phyloP scores from a whole-genome alignment of 768 basidiomycete species.

The Gloeophyllum trabeum region DNA sequence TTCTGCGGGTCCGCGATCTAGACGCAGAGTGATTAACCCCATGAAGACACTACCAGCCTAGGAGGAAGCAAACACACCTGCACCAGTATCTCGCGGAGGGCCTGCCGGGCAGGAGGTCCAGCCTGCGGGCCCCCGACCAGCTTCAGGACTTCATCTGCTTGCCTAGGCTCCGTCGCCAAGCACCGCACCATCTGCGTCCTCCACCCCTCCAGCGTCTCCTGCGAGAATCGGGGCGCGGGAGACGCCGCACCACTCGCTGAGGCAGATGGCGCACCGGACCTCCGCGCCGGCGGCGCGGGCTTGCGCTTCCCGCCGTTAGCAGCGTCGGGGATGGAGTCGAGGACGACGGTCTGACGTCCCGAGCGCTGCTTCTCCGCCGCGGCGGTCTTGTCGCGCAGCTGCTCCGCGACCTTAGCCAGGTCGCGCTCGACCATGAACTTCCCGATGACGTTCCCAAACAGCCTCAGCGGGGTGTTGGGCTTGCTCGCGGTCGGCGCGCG shows the following conservation, averaged over 20 bases:
- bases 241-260: slow-evolving; percentile 12
- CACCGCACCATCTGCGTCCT: slow-evolving; percentile 39
- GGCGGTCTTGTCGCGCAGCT: slow-evolving; percentile 24
- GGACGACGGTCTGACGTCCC: slow-evolving; percentile 35
- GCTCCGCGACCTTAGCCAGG: slow-evolving; percentile 31
- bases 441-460: slow-evolving; percentile 64
- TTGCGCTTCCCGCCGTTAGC: slow-evolving; percentile 26
- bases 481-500: slow-evolving; percentile 46
- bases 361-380: slow-evolving; percentile 32
- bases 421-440: slow-evolving; percentile 60
- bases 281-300: slow-evolving; percentile 9
- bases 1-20: slow-evolving; percentile 26
- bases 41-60: neutral
- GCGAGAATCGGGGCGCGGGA: slow-evolving; percentile 4
- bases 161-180: slow-evolving; percentile 38
- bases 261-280: slow-evolving; percentile 2
- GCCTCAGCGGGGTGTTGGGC: slow-evolving; percentile 55
- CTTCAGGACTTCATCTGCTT: slow-evolving; percentile 23
- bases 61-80: slow-evolving; percentile 26
- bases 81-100: slow-evolving; percentile 36
- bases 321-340: slow-evolving; percentile 23
- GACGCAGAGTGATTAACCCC: neutral
- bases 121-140: slow-evolving; percentile 33
- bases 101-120: slow-evolving; percentile 22
- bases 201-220: slow-evolving; percentile 16